Percentiles rank a stretch among this genome's conserved stretches.
Evolutionary conservation across 306 rosid genomes (phyloP).

Genomic region (Cicer pinnatifidum): DNA sequence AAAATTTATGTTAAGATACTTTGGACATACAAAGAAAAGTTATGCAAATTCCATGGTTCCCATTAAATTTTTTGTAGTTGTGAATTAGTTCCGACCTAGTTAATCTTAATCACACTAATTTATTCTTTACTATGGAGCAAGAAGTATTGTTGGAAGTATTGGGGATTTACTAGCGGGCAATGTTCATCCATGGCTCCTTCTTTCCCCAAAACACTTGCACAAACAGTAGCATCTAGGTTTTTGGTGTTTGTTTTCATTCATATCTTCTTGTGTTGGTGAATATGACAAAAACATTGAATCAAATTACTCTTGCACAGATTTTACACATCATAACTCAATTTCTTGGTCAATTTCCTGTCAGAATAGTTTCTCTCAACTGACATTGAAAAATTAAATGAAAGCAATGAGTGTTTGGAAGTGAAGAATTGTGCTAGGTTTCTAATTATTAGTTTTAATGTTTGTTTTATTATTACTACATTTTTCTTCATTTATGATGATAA

Average conservation of each 20-base stretch:
- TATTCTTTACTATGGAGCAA: constrained; percentile 4
- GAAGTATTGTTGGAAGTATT: constrained; percentile 21
- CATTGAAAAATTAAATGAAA: constrained; percentile 11
- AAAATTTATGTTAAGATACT: constrained; percentile 22
- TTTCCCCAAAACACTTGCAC: constrained; percentile 10
- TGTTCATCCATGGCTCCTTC: constrained; percentile 4
- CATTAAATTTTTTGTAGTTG: neutral
- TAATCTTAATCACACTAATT: constrained; percentile 34
- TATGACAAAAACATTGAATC: constrained; percentile 26
- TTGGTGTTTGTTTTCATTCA: neutral
- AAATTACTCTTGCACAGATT: constrained; percentile 19
- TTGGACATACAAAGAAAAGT: constrained; percentile 18
- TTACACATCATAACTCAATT: neutral
- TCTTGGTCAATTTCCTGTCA: constrained; percentile 25
- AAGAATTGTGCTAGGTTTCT: constrained; percentile 27
- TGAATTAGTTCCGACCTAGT: constrained; percentile 6
- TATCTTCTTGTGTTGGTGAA: constrained; percentile 30
- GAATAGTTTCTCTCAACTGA: constrained; percentile 21
- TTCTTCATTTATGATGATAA: constrained; percentile 16
- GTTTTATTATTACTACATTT: constrained; percentile 19
- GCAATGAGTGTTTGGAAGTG: constrained; percentile 34
- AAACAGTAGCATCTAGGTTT: constrained; percentile 23
- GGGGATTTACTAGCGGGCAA: constrained; percentile 13
- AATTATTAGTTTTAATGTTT: constrained; percentile 24
- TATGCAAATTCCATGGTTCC: neutral